Conservation (phyloP, 2,329 filamentous ascomycete species). For the Biscogniauxia sp. region DNA sequence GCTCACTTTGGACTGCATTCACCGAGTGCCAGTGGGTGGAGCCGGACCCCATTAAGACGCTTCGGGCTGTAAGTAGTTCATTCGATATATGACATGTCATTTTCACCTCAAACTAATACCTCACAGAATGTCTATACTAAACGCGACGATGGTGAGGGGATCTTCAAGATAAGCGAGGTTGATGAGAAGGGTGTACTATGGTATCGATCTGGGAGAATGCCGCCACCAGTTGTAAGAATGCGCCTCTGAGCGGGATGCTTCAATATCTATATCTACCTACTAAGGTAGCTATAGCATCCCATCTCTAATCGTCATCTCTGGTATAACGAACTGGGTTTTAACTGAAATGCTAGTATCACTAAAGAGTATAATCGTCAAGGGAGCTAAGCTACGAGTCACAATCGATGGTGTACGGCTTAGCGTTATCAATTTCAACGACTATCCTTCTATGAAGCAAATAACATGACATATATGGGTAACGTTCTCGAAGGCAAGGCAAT, state of each 20-base stretch:
- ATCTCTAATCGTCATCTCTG: not conserved
- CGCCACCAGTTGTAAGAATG: conserved; percentile 7
- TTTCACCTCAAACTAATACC: not conserved
- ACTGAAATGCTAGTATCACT: not conserved
- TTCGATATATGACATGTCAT: not conserved
- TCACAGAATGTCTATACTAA: conserved; percentile 1
- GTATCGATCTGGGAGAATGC: conserved; percentile 13
- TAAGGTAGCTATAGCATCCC: not conserved
- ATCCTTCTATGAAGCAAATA: no score
- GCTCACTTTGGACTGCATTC: conserved; percentile 45
- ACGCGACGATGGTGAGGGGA: not conserved
- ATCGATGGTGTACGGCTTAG: no score
- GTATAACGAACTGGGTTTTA: conserved; percentile 1
- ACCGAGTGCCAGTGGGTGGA: conserved; percentile 48
- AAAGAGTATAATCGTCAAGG: no score
- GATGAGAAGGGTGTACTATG: conserved; percentile 15
- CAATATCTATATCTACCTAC: not conserved
- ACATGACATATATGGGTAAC: no score
- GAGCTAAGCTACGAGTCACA: no score
- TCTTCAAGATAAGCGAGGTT: conserved; percentile 1
- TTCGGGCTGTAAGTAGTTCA: conserved; percentile 13
- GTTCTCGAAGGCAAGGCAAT: no score
- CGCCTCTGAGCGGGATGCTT: conserved; percentile 4
- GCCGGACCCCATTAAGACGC: conserved; percentile 31
- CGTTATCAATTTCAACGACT: no score